phyloP scores from a whole-genome alignment of 1,284 basidiomycete genomes.

The Cryptococcus sp. region DNA sequence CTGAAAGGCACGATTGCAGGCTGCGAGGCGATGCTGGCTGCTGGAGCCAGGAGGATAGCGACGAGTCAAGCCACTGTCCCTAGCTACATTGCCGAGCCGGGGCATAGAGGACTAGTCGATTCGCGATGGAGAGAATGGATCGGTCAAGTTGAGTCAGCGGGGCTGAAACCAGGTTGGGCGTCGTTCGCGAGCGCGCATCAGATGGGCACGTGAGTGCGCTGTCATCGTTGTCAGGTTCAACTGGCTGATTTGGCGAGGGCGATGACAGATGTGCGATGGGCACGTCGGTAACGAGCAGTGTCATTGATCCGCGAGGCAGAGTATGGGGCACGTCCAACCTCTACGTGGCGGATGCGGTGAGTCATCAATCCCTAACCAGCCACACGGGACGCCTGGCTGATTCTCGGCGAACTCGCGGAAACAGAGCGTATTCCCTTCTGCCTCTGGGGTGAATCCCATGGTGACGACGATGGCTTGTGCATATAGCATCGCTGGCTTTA shows the following conservation, averaged over 20 bases:
- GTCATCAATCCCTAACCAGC: neutral
- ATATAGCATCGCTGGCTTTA: conserved; percentile 15
- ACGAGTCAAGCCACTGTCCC: conserved; percentile 7
- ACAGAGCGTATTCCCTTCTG: conserved; percentile 48
- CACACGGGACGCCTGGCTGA: no score
- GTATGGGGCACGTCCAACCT: conserved; percentile 6
- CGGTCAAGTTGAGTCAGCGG: neutral
- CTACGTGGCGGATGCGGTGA: conserved; percentile 9
- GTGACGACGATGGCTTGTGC: conserved; percentile 45
- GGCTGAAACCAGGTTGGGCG: conserved; percentile 5
- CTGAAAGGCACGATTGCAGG: neutral
- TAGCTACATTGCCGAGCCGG: conserved; percentile 6
- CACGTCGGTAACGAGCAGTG: neutral
- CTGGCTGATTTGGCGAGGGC: no score
- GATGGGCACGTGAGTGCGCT: conserved; percentile 8
- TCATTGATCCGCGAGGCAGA: conserved; percentile 5
- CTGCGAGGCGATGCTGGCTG: conserved; percentile 2
- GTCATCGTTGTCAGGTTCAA: no score
- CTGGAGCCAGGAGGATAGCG: conserved; percentile 4
- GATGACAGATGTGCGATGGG: conserved; percentile 2
- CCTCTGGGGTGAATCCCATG: conserved; percentile 57
- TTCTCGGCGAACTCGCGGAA: no score
- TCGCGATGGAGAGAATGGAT: conserved; percentile 5
- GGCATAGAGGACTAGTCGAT: conserved; percentile 7
- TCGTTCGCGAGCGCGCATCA: conserved; percentile 6